Evolutionary conservation across 768 basidiomycete species (phyloP).

Genomic region (Russula brevipes): DNA sequence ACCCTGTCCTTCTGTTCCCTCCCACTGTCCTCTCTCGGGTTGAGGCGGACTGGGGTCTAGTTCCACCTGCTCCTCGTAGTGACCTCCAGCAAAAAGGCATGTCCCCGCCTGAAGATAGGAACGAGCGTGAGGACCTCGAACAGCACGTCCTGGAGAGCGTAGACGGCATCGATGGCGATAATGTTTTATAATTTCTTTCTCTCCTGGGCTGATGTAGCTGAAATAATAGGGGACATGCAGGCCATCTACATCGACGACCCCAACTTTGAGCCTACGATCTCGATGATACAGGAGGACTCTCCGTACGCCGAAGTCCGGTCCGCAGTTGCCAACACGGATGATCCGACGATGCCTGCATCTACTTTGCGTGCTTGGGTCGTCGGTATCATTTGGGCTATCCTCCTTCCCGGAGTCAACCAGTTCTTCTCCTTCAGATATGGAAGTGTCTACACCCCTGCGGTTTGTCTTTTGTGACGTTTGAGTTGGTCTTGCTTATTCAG

Average conservation of each 20-base stretch:
- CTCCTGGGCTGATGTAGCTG: background rate
- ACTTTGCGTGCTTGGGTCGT: slow-evolving; percentile 39
- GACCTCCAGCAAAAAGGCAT: slow-evolving; percentile 12
- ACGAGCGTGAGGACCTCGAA: slow-evolving; percentile 25
- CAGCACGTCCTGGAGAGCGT: background rate
- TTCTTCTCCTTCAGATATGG: slow-evolving; percentile 74
- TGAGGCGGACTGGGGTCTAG: background rate
- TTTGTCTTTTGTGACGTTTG: slow-evolving; percentile 16
- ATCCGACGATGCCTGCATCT: slow-evolving; percentile 37
- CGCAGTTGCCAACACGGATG: slow-evolving; percentile 46
- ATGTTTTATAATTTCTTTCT: background rate
- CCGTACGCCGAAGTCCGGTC: slow-evolving; percentile 52
- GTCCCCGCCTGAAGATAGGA: slow-evolving; percentile 25
- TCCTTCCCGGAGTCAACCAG: slow-evolving; percentile 71
- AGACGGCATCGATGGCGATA: background rate
- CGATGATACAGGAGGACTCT: slow-evolving; percentile 41
- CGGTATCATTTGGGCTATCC: slow-evolving; percentile 44
- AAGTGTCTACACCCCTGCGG: slow-evolving; percentile 31
- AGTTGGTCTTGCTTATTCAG: background rate
- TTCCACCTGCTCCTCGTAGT: background rate
- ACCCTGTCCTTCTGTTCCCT: background rate
- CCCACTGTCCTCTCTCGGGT: background rate
- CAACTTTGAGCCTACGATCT: slow-evolving; percentile 33
- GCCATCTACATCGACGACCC: slow-evolving; percentile 32
- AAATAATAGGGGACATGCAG: background rate